phyloP scores from a whole-genome alignment of 225 moss, liverwort and hornwort species.

The Pseudoscleropodium purum region DNA sequence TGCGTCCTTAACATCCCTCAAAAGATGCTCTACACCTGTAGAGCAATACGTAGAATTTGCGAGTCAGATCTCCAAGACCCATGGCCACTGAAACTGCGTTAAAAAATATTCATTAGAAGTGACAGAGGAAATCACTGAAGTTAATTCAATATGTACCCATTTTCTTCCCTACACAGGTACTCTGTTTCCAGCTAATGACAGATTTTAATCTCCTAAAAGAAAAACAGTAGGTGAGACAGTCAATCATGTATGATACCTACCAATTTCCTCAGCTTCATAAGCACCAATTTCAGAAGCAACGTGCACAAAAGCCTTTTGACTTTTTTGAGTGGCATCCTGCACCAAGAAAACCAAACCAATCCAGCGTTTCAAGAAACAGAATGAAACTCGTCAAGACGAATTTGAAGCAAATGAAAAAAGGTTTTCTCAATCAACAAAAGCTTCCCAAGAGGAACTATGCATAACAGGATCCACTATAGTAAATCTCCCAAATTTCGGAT shows the following conservation, averaged over 20 bases:
- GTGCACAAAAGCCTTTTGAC: constrained; percentile 87
- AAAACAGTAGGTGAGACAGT: neutral
- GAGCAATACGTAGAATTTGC: neutral
- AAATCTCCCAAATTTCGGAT: neutral
- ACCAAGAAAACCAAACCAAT: neutral
- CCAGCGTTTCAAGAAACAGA: neutral
- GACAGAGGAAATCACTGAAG: neutral
- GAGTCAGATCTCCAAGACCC: neutral
- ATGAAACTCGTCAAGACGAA: neutral
- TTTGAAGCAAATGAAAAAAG: neutral
- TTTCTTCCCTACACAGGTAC: neutral
- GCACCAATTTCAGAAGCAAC: constrained; percentile 92
- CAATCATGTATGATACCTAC: constrained; percentile 21
- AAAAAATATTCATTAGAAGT: neutral
- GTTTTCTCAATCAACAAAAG: neutral
- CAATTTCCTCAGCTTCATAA: constrained; percentile 94
- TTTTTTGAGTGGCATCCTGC: constrained; percentile 94
- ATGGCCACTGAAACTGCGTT: neutral
- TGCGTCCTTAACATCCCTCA: constrained; percentile 97
- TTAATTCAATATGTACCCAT: neutral
- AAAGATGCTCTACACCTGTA: constrained; percentile 95
- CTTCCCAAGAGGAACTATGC: neutral
- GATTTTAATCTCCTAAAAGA: neutral
- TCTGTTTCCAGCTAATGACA: neutral
- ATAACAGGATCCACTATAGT: neutral